Evolutionary conservation across 2,329 filamentous ascomycete genomes (phyloP).

Genomic region (Talaromyces sp.): DNA sequence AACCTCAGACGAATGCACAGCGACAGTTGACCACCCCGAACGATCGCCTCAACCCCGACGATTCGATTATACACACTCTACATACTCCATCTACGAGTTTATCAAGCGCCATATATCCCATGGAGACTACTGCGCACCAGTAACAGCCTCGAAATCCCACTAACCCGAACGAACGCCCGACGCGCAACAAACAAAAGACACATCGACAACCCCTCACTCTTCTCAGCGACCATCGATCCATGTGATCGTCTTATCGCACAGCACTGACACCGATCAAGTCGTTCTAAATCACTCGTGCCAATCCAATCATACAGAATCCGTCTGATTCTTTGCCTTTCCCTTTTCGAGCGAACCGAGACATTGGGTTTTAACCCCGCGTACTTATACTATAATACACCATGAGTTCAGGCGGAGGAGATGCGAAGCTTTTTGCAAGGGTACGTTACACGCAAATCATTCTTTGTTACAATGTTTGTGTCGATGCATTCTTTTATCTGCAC

Average conservation of each 20-base stretch:
- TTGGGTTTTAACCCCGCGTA: neutral
- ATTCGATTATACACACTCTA: neutral
- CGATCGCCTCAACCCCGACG: neutral
- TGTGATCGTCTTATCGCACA: conserved; percentile 13
- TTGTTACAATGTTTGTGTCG: neutral
- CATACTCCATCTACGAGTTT: neutral
- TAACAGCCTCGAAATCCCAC: neutral
- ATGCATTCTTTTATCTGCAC: neutral
- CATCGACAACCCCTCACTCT: conserved; percentile 10
- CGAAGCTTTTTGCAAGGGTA: conserved; percentile 98
- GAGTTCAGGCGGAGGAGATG: conserved; percentile 79
- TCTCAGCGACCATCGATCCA: conserved; percentile 8
- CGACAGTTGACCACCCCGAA: neutral
- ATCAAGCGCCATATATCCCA: neutral
- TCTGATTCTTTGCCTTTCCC: neutral
- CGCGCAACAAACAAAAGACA: neutral
- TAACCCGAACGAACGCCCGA: neutral
- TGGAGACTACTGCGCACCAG: neutral
- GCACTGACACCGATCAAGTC: conserved; percentile 10
- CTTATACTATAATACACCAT: conserved; percentile 42
- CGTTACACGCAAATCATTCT: conserved; percentile 37
- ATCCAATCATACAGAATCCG: conserved; percentile 8
- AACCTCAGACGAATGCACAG: neutral
- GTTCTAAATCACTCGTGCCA: neutral
- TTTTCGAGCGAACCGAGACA: neutral